phyloP scores from a whole-genome alignment of 2,329 filamentous ascomycete species.

The Ophiostoma sp. region DNA sequence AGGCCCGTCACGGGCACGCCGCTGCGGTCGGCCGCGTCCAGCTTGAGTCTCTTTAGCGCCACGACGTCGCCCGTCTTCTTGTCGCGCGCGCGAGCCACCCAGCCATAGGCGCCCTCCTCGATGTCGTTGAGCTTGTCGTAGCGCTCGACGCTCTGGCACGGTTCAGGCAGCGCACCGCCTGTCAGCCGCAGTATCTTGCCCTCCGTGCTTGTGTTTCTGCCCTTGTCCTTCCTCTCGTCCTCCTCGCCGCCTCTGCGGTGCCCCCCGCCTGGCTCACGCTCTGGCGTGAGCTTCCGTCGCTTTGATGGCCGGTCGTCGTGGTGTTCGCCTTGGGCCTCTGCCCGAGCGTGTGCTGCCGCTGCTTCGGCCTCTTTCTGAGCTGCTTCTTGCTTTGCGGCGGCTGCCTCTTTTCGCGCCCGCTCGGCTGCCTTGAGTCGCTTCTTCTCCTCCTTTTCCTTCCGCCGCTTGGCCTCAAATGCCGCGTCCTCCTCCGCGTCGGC shows the following conservation, averaged over 20 bases:
- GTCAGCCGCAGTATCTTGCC: constrained; percentile 67
- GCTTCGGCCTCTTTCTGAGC: constrained; percentile 19
- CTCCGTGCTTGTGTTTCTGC: constrained; percentile 24
- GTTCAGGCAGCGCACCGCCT: constrained; percentile 57
- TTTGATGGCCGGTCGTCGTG: constrained; percentile 49
- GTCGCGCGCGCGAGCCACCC: constrained; percentile 80
- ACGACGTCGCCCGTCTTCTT: constrained; percentile 71
- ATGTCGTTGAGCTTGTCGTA: constrained; percentile 95
- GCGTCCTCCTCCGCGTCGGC: constrained; percentile 77
- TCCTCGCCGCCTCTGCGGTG: constrained; percentile 19
- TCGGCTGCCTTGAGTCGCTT: constrained; percentile 67
- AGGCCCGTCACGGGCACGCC: constrained; percentile 89
- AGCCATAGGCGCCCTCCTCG: constrained; percentile 94
- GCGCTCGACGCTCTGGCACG: constrained; percentile 71
- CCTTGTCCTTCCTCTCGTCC: background rate
- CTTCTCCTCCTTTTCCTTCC: constrained; percentile 83
- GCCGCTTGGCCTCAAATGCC: constrained; percentile 64
- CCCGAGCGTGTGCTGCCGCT: constrained; percentile 22
- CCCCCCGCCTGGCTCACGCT: constrained; percentile 31
- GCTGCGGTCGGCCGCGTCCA: constrained; percentile 65
- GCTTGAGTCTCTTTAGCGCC: constrained; percentile 88
- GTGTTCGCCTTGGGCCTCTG: constrained; percentile 32
- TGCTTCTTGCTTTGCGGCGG: constrained; percentile 33
- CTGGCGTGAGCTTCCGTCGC: constrained; percentile 55
- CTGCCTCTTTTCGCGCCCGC: constrained; percentile 35